Percentiles rank a stretch among this genome's conserved stretches.
Evolutionary conservation across 2,329 filamentous ascomycete genomes (phyloP).

Genomic region (Hyphodiscus sp.): DNA sequence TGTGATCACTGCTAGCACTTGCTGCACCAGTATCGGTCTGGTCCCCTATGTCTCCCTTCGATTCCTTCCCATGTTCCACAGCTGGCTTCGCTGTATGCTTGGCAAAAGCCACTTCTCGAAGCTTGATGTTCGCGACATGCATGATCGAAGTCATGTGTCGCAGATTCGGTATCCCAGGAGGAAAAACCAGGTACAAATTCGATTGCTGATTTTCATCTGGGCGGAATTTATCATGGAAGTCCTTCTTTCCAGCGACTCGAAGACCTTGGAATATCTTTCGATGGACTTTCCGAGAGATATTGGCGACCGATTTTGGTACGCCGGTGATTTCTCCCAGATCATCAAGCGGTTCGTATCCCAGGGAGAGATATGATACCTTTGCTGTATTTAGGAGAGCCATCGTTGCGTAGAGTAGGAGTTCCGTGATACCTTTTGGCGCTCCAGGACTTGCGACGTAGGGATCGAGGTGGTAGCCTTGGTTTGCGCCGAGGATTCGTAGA

Average conservation of each 20-base stretch:
- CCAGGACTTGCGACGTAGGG: constrained; percentile 32
- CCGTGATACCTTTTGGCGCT: constrained; percentile 33
- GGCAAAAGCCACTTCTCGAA: background rate
- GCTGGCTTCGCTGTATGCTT: background rate
- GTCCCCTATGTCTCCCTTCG: background rate
- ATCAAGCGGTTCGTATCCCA: constrained; percentile 34
- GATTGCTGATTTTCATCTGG: constrained; percentile 30
- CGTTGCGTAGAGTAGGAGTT: constrained; percentile 32
- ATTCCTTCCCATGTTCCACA: background rate
- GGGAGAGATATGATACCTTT: constrained; percentile 31
- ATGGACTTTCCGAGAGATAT: background rate
- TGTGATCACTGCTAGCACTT: background rate
- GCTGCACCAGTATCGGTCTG: background rate
- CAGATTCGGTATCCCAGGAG: constrained; percentile 27
- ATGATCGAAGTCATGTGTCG: constrained; percentile 30
- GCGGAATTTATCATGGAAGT: constrained; percentile 34
- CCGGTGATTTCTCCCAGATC: constrained; percentile 30
- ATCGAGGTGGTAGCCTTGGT: constrained; percentile 36
- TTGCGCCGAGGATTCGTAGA: constrained; percentile 32
- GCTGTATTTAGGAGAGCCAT: constrained; percentile 33
- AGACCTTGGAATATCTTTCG: constrained; percentile 26
- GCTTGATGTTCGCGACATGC: constrained; percentile 34
- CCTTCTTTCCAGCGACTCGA: constrained; percentile 34
- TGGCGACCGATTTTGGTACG: constrained; percentile 17
- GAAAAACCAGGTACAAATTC: constrained; percentile 32